A percentile compares a stretch with the other conserved stretches of the same genome.
Evolutionary conservation across 805 yeast genomes (phyloP).

Genomic region (Pichia sporocuriosa): DNA sequence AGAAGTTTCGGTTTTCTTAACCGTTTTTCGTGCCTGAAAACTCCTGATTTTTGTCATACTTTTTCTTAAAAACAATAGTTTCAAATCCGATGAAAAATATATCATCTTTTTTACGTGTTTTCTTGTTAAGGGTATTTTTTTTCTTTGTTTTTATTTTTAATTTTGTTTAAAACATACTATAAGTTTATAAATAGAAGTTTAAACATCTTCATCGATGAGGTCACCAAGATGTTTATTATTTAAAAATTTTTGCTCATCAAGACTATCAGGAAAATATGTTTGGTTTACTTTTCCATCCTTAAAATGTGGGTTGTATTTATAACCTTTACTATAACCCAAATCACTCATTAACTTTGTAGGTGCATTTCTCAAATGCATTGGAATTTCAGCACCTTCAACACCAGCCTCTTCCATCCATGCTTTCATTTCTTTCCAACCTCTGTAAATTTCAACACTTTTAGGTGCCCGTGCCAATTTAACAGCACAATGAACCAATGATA

Average conservation of each 20-base stretch:
- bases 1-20: too few species aligned
- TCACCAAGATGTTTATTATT: slow-evolving; percentile 53
- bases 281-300: slow-evolving; percentile 68
- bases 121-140: too few species aligned
- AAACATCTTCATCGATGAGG: slow-evolving; percentile 36
- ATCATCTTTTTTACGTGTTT: too few species aligned
- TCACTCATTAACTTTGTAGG: slow-evolving; percentile 90
- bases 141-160: too few species aligned
- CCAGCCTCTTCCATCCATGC: slow-evolving; percentile 51
- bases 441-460: slow-evolving; percentile 79
- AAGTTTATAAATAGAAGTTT: background rate
- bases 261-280: slow-evolving; percentile 62
- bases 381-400: slow-evolving; percentile 57
- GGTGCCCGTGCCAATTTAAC: slow-evolving; percentile 81
- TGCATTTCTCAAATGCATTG: slow-evolving; percentile 85
- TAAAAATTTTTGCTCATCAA: slow-evolving; percentile 44
- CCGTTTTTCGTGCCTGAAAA: background rate
- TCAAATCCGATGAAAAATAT: too few species aligned
- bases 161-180: background rate
- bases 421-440: slow-evolving; percentile 70
- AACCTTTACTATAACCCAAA: slow-evolving; percentile 74
- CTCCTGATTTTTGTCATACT: background rate
- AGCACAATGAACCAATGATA: slow-evolving; percentile 85
- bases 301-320: slow-evolving; percentile 84
- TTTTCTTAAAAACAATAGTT: background rate